Evolutionary conservation across 768 basidiomycete genomes (phyloP), one percentile per base, ranked within the genome.

Genomic region (Lactifluus rugatus): DNA sequence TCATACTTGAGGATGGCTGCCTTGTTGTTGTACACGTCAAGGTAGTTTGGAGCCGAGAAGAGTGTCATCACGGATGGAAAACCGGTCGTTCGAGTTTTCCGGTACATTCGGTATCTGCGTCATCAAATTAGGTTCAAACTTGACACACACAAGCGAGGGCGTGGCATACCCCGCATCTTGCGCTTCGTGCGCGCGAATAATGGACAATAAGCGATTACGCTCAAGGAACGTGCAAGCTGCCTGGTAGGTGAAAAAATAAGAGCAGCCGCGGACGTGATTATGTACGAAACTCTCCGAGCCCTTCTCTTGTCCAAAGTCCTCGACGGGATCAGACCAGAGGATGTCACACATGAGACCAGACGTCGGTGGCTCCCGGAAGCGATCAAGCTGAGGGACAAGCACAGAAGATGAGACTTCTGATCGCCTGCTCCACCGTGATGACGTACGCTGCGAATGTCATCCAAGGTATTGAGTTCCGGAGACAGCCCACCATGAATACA

Each of bases 1-100:
- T 98, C 96, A 68, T 98, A 98, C 74, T 98, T 98, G 68, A 99
- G 82, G 21, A 99, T 94, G 0, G 96, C 96, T 1, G 94, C 96
- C 73, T 98, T 98, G 76, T 99, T 99, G 73, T 95, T 93, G 73
- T 98, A 98, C 19, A 98, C 92, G 67, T 98, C 96, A 57, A 98
- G 85, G 69, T 97, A 97, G 70, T 97, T 94, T 42, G 96, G 96
- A 8, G 94, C 94, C 16, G 91, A 94, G 75, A 99, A 99, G 67
- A 99, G 93, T n/a, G 95, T 98, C 93, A 99, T 98, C 58, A 99
- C 94, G 16, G 93, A 95, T 17, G 96, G 95, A 77, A 99, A 98
- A 6, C 95, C 94, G 0, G 94, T 98, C 19, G 91, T 89, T 73
- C 93, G 92, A 5, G 95, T 97, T 74, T 99, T 99, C 64, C 93